Evolutionary conservation across 2,329 filamentous ascomycete genomes (phyloP).

Genomic region (Nannizzia gypsea): DNA sequence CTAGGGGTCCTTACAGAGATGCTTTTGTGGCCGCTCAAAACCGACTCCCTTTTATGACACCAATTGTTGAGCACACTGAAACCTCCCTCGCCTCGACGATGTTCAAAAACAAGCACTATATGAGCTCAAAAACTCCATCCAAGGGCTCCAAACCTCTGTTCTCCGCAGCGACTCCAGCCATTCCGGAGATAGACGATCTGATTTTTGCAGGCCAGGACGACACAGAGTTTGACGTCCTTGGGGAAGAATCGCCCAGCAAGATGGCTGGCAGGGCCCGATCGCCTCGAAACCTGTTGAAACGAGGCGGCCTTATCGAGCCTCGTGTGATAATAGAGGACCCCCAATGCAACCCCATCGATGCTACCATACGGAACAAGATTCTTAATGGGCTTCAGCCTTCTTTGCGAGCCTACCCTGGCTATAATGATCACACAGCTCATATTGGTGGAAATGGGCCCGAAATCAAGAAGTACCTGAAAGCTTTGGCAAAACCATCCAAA

Average conservation of each 20-base stretch:
- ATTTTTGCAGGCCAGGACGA: conserved; percentile 43
- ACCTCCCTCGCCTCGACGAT: conserved; percentile 60
- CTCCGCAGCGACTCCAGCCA: conserved; percentile 19
- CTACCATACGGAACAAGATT: conserved; percentile 61
- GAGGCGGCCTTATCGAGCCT: not conserved
- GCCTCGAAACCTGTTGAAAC: conserved; percentile 12
- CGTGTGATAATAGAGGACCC: conserved; percentile 57
- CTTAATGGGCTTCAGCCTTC: conserved; percentile 62
- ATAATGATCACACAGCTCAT: conserved; percentile 57
- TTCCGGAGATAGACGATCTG: conserved; percentile 35
- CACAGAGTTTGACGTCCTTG: conserved; percentile 29
- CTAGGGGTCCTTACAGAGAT: conserved; percentile 69
- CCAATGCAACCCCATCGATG: conserved; percentile 83
- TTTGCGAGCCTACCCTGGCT: conserved; percentile 63
- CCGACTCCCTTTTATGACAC: conserved; percentile 94
- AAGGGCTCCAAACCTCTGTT: conserved; percentile 34
- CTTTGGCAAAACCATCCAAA: conserved; percentile 42
- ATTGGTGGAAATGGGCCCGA: conserved; percentile 57
- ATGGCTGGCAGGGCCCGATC: conserved; percentile 27
- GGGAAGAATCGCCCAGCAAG: conserved; percentile 29
- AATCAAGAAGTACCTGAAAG: conserved; percentile 71
- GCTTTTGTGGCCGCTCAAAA: conserved; percentile 72
- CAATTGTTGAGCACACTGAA: conserved; percentile 92
- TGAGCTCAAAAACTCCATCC: conserved; percentile 66
- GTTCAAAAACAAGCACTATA: conserved; percentile 44